These are phyloP conservation scores for Agrocybe chaxingu DNA, from an alignment of 768 basidiomycete species.

Conservation along the genomic window DNA sequence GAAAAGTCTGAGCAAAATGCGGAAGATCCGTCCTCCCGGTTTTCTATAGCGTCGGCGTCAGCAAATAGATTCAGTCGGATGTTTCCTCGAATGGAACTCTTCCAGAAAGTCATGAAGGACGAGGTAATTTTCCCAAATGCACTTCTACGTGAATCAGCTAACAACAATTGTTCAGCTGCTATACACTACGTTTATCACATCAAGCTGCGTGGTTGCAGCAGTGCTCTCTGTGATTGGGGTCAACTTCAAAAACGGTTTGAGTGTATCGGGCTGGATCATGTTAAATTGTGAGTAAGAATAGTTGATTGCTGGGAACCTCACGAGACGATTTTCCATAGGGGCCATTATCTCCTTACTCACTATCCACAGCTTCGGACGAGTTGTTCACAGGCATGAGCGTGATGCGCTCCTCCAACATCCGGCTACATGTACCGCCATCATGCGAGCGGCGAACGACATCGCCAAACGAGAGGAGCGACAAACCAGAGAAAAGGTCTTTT, in stretches of 20 bases:
- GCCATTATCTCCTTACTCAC: constrained; percentile 50
- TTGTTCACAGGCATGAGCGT: constrained; percentile 57
- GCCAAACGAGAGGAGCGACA: constrained; percentile 6
- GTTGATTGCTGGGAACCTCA: constrained; percentile 6
- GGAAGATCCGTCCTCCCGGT: background rate
- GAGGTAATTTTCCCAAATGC: constrained; percentile 39
- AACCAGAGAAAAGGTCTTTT: constrained; percentile 6
- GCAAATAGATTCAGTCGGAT: constrained; percentile 44
- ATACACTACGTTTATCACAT: constrained; percentile 53
- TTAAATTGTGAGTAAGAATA: constrained; percentile 44
- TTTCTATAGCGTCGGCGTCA: constrained; percentile 20
- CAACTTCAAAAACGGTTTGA: constrained; percentile 40
- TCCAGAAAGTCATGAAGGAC: constrained; percentile 56
- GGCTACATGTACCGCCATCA: constrained; percentile 33
- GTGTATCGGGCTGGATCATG: constrained; percentile 48
- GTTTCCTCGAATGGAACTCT: constrained; percentile 50
- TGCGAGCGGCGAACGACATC: constrained; percentile 24
- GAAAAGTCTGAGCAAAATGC: background rate
- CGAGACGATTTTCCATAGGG: constrained; percentile 32
- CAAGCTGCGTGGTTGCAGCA: constrained; percentile 43
- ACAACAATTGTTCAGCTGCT: constrained; percentile 34
- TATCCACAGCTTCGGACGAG: constrained; percentile 58
- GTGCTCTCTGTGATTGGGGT: constrained; percentile 50
- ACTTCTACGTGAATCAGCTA: background rate
- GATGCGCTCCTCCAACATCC: constrained; percentile 53